Conservation (phyloP, 2,329 filamentous ascomycete genomes). For the Exophiala alcalophila region DNA sequence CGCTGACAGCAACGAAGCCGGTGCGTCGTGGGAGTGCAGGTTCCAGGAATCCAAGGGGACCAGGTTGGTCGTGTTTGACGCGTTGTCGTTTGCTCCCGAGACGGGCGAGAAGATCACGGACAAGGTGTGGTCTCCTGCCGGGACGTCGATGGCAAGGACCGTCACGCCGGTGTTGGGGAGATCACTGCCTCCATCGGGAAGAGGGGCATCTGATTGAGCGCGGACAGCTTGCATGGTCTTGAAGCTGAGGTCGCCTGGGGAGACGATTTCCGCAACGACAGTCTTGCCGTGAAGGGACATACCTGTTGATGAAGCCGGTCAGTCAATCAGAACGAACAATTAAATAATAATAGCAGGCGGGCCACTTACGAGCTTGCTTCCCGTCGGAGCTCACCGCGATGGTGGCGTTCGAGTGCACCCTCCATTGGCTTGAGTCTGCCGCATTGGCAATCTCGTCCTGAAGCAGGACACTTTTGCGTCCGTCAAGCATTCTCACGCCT, state of each 20-base stretch:
- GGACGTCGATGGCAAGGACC: constrained; percentile 7
- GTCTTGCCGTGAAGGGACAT: constrained; percentile 8
- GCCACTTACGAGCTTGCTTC: constrained; percentile 10
- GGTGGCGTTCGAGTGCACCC: constrained; percentile 7
- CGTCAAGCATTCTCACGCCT: constrained; percentile 9
- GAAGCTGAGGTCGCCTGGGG: constrained; percentile 5
- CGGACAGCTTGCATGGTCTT: constrained; percentile 6
- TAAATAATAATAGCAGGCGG: background rate
- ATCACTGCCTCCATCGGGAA: constrained; percentile 1
- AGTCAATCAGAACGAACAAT: background rate
- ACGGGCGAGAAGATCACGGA: constrained; percentile 7
- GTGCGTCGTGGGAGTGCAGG: constrained; percentile 8
- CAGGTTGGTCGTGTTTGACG: constrained; percentile 2
- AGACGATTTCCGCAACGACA: constrained; percentile 5
- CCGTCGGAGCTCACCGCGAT: constrained; percentile 3
- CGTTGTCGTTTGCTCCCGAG: constrained; percentile 1
- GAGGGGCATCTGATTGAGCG: background rate
- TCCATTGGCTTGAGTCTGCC: constrained; percentile 9
- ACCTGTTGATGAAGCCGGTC: background rate
- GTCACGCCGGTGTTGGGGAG: constrained; percentile 8
- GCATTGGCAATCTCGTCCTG: constrained; percentile 9
- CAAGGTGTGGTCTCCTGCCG: constrained; percentile 4
- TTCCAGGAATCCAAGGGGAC: constrained; percentile 6
- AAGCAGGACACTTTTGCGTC: constrained; percentile 7
- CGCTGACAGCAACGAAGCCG: background rate